These are phyloP conservation scores for Fusarium brachygibbosum DNA, from an alignment of 2,329 filamentous ascomycete species.

Conservation along the genomic window DNA sequence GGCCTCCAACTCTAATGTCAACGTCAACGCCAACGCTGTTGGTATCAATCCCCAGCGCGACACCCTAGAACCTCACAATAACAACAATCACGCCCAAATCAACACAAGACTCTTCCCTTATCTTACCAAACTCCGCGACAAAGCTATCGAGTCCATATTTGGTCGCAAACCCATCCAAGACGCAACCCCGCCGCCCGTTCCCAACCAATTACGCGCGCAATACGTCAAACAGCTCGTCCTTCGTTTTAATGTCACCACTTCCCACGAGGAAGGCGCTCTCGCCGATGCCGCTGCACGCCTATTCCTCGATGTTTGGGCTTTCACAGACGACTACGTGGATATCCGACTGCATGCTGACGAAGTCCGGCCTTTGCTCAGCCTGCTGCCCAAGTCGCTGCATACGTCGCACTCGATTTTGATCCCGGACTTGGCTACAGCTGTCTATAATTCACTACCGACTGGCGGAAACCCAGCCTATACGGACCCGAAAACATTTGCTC, in stretches of 20 bases:
- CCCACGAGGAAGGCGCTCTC: conserved; percentile 77
- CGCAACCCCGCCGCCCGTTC: conserved; percentile 42
- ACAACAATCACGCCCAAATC: conserved; percentile 19
- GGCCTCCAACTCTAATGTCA: conserved; percentile 30
- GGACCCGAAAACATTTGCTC: conserved; percentile 49
- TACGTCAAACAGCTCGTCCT: conserved; percentile 90
- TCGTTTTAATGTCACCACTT: conserved; percentile 82
- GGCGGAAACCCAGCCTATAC: conserved; percentile 31
- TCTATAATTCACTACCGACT: conserved; percentile 68
- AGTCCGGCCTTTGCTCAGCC: conserved; percentile 80
- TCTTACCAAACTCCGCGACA: conserved; percentile 65
- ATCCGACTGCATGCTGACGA: conserved; percentile 82
- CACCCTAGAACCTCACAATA: conserved; percentile 33
- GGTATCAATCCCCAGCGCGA: conserved; percentile 49
- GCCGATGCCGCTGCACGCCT: conserved; percentile 80
- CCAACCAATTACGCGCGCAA: conserved; percentile 56
- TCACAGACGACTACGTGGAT: conserved; percentile 84
- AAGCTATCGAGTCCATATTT: conserved; percentile 64
- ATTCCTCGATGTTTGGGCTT: conserved; percentile 92
- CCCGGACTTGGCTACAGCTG: conserved; percentile 81
- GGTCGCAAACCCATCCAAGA: conserved; percentile 58
- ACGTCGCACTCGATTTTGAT: conserved; percentile 81
- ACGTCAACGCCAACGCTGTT: conserved; percentile 46
- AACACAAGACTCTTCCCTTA: conserved; percentile 59
- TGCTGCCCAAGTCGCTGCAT: conserved; percentile 81